Percentiles rank a stretch among this genome's conserved stretches.
phyloP scores from a whole-genome alignment of 192 early-diverging fungal species.

The Chytriomyces sp. region DNA sequence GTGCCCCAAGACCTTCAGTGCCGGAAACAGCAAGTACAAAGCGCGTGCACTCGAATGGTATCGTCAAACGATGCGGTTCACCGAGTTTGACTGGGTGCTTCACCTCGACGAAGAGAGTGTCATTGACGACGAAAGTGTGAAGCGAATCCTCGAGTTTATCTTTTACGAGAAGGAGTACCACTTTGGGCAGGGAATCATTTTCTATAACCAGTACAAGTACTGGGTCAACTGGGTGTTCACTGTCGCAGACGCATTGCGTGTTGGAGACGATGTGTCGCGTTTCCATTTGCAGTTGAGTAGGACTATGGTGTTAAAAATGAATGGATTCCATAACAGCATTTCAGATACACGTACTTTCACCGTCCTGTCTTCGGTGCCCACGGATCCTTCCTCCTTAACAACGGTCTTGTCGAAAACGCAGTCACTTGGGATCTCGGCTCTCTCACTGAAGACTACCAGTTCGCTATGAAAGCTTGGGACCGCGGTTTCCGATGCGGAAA shows the following conservation, averaged over 20 bases:
- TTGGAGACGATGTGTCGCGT: constrained; percentile 58
- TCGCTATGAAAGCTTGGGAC: constrained; percentile 56
- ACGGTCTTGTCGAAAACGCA: constrained; percentile 58
- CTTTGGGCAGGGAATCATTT: constrained; percentile 57
- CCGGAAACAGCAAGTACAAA: constrained; percentile 55
- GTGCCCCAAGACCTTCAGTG: constrained; percentile 52
- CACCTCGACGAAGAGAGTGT: constrained; percentile 63
- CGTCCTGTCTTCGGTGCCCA: constrained; percentile 58
- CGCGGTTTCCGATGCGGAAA: constrained; percentile 53
- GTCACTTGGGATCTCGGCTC: constrained; percentile 60
- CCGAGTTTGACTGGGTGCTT: constrained; percentile 59
- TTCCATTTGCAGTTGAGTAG: constrained; percentile 53
- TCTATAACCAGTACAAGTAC: constrained; percentile 64
- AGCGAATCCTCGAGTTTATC: constrained; percentile 48
- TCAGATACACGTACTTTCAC: constrained; percentile 57
- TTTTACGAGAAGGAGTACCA: constrained; percentile 52
- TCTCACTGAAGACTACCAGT: constrained; percentile 61
- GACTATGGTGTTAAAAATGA: neutral
- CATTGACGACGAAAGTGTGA: constrained; percentile 55
- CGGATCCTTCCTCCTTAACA: constrained; percentile 57
- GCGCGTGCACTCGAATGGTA: constrained; percentile 64
- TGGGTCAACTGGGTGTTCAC: constrained; percentile 63
- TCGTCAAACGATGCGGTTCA: constrained; percentile 56
- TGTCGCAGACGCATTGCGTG: constrained; percentile 57
- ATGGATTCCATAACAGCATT: neutral